phyloP scores from a whole-genome alignment of 1,139 yeast genomes.

The Sugiyamaella paludigena region DNA sequence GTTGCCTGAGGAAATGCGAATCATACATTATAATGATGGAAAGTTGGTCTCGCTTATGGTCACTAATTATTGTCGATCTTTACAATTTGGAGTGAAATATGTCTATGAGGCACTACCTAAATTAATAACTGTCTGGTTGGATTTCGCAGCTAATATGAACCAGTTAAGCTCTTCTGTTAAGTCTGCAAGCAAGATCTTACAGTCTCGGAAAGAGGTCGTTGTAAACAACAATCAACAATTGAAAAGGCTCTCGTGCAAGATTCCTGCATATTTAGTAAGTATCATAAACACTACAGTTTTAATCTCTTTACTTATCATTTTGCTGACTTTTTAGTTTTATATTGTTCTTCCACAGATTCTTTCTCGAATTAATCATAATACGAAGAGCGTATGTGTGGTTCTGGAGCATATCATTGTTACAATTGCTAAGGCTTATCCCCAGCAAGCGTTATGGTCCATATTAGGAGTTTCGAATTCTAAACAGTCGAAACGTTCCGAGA shows the following conservation, averaged over 20 bases:
- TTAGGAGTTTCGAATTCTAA: conserved; percentile 71
- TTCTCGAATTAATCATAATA: conserved; percentile 71
- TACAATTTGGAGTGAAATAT: conserved; percentile 65
- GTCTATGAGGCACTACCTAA: conserved; percentile 87
- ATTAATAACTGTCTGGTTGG: conserved; percentile 87
- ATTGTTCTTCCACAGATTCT: conserved; percentile 82
- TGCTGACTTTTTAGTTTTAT: conserved; percentile 66
- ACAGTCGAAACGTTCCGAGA: conserved; percentile 53
- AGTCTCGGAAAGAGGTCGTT: no score
- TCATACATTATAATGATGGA: conserved; percentile 47
- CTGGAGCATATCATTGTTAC: conserved; percentile 56
- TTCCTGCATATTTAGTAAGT: conserved; percentile 54
- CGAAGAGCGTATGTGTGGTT: conserved; percentile 54
- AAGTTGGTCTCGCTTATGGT: conserved; percentile 66
- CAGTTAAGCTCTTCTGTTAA: no score
- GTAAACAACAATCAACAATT: no score
- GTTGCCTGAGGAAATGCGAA: conserved; percentile 40
- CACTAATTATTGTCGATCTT: conserved; percentile 61
- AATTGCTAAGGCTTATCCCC: conserved; percentile 66
- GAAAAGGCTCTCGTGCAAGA: conserved; percentile 40
- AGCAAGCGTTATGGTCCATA: conserved; percentile 81
- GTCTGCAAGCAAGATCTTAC: no score
- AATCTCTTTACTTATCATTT: background rate
- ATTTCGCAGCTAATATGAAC: conserved; percentile 54
- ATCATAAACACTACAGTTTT: conserved; percentile 26